A percentile compares a stretch with the other conserved stretches of the same genome.
Evolutionary conservation across 2,329 filamentous ascomycete genomes (phyloP).

Genomic region (Talaromyces sp.): DNA sequence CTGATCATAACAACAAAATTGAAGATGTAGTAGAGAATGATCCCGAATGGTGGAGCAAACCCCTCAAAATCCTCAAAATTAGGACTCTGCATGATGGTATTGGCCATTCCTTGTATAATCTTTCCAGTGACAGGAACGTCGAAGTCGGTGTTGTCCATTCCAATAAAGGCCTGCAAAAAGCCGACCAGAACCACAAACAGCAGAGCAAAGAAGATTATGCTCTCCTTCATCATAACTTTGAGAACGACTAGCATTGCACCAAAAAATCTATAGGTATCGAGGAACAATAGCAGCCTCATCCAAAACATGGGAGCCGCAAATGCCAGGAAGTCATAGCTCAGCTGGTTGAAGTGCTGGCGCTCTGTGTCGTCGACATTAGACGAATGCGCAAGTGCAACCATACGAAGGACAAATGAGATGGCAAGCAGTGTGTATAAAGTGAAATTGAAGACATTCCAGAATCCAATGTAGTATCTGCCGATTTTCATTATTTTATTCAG

Average conservation of each 20-base stretch:
- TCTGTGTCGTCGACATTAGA: conserved; percentile 42
- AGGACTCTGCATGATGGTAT: conserved; percentile 84
- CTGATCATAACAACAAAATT: conserved; percentile 92
- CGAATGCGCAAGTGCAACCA: conserved; percentile 67
- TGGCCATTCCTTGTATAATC: conserved; percentile 61
- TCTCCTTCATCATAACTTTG: conserved; percentile 92
- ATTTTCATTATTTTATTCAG: conserved; percentile 88
- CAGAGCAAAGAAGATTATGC: conserved; percentile 91
- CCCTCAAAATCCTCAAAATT: conserved; percentile 86
- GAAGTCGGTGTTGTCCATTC: conserved; percentile 76
- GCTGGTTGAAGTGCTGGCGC: conserved; percentile 63
- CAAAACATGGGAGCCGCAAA: conserved; percentile 96
- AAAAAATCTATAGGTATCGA: conserved; percentile 92
- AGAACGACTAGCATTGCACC: conserved; percentile 96
- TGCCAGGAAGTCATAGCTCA: conserved; percentile 91
- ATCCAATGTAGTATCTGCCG: conserved; percentile 82
- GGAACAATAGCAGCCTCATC: conserved; percentile 83
- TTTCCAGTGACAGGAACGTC: conserved; percentile 47
- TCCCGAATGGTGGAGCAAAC: conserved; percentile 87
- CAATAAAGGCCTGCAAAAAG: conserved; percentile 91
- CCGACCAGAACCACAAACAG: conserved; percentile 69
- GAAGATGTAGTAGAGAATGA: conserved; percentile 95
- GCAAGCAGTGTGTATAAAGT: conserved; percentile 73
- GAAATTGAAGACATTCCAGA: conserved; percentile 95
- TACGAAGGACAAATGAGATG: conserved; percentile 70